These are phyloP conservation scores for Sporormia fimetaria DNA, from an alignment of 495 filamentous ascomycete species.

Conservation along the genomic window DNA sequence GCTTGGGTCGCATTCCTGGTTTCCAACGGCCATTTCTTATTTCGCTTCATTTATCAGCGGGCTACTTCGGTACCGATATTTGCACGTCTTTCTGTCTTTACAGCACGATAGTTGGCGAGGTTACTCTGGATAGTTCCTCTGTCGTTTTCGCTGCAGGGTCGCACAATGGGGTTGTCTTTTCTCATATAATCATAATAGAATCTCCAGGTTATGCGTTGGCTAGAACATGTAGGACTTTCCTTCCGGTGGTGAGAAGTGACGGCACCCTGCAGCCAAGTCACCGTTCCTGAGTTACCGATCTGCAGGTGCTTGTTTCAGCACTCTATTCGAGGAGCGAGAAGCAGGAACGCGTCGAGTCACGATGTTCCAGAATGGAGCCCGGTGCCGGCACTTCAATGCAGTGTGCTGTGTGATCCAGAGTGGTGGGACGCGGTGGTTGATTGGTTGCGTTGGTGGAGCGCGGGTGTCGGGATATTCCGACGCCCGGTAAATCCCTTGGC, in stretches of 20 bases:
- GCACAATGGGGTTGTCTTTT: too few relatives aligned
- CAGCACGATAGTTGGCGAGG: too few relatives aligned
- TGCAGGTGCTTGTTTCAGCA: constrained; percentile 7
- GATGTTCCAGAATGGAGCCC: constrained; percentile 8
- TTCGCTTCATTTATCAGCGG: too few relatives aligned
- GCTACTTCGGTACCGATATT: too few relatives aligned
- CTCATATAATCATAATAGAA: too few relatives aligned
- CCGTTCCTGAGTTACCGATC: constrained; percentile 3
- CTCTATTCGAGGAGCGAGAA: constrained; percentile 19
- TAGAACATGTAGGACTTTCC: too few relatives aligned
- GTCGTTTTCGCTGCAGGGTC: too few relatives aligned
- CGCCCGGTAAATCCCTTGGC: neutral
- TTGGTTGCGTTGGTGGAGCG: neutral
- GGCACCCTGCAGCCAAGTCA: constrained; percentile 9
- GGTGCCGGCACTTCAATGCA: neutral
- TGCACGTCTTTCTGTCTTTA: too few relatives aligned
- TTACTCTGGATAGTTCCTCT: too few relatives aligned
- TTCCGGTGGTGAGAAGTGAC: constrained; percentile 7
- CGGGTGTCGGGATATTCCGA: neutral
- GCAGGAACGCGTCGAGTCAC: constrained; percentile 16
- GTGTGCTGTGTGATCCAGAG: constrained; percentile 2
- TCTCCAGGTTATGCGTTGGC: too few relatives aligned
- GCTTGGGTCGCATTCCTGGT: too few relatives aligned
- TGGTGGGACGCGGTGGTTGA: neutral
- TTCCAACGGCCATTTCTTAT: too few relatives aligned